Conservation (phyloP, 352 stramenopile species). For the Blastocystis sp. region DNA sequence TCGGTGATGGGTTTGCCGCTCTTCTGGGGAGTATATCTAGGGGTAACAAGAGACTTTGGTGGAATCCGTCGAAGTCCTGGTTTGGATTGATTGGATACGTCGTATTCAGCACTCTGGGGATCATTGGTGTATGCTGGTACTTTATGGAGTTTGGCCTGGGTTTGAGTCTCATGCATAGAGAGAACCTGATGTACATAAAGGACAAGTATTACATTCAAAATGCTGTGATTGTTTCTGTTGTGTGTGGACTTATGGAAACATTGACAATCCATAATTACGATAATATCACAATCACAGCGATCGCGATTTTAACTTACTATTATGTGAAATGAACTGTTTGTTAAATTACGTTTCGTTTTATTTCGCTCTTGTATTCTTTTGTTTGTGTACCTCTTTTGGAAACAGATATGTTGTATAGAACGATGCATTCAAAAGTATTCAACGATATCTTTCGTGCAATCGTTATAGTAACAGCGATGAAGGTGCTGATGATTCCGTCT, state of each 20-base stretch:
- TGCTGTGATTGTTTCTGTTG: conserved; percentile 21
- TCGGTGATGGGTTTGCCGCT: conserved; percentile 45
- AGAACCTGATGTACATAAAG: conserved; percentile 16
- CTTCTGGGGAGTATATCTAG: background rate
- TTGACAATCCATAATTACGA: conserved; percentile 51
- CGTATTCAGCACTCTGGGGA: background rate
- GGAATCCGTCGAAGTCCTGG: conserved; percentile 27
- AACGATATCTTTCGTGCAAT: background rate
- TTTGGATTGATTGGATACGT: background rate
- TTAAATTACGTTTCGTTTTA: background rate
- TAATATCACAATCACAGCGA: conserved; percentile 22
- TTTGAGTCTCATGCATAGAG: background rate
- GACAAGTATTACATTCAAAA: background rate
- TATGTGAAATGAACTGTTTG: background rate
- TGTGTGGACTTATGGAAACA: conserved; percentile 30
- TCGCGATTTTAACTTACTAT: conserved; percentile 1
- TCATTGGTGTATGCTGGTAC: conserved; percentile 9
- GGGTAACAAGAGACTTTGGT: background rate
- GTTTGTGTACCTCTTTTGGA: background rate
- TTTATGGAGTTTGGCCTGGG: background rate
- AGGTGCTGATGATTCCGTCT: conserved; percentile 79
- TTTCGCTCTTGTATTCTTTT: background rate
- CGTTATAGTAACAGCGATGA: conserved; percentile 65
- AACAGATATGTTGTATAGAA: background rate
- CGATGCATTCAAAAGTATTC: background rate